Evolutionary conservation across 768 basidiomycete genomes (phyloP), one percentile per base, ranked within the genome.

Genomic region (Auricularia auricula-judae): DNA sequence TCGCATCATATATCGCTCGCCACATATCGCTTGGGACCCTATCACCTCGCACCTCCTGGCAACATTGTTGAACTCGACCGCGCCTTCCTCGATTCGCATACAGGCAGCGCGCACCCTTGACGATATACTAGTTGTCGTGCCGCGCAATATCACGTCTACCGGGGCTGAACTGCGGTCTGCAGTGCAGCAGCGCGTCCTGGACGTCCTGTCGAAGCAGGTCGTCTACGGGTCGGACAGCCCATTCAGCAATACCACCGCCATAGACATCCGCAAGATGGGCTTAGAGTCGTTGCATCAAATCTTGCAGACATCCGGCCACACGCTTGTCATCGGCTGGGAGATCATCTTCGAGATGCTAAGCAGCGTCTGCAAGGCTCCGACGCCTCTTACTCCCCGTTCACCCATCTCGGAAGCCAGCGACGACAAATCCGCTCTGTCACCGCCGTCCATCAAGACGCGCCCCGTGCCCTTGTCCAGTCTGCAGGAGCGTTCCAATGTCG

Each of bases 291-390:
- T 99, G 10, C 91, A 94, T 67, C 84, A 90, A 68, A 94, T 99
- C 63, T 77, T 99, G 10, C 91, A 98, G 72, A 85, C 87, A 1
- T 91, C 92, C 0, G 96, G 92, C 0, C 93, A 98, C 73, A 93
- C 93, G 0, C 80, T 99, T 1, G 83, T 94, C 7, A 84, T 89
- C 14, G 96, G 97, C 0, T 99, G 96, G 96, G 87, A 89, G 68
- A 88, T 81, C 0, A 93, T 98, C 68, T 98, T 98, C 73, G 84
- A 87, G 67, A 94, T 98, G 83, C 79, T 99, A 4, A 85, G 86
- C 51, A 93, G 91, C 65, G 91, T 97, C 10, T 98, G 94, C 73
- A 83, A 82, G 61, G 81, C 87, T 1, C 74, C 78, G 0, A 66
- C 77, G 1, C 75, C 76, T 3, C 65, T 72, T 29, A 73, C 47